phyloP scores from a whole-genome alignment of 306 rosid species.

The Fagus sylvatica region DNA sequence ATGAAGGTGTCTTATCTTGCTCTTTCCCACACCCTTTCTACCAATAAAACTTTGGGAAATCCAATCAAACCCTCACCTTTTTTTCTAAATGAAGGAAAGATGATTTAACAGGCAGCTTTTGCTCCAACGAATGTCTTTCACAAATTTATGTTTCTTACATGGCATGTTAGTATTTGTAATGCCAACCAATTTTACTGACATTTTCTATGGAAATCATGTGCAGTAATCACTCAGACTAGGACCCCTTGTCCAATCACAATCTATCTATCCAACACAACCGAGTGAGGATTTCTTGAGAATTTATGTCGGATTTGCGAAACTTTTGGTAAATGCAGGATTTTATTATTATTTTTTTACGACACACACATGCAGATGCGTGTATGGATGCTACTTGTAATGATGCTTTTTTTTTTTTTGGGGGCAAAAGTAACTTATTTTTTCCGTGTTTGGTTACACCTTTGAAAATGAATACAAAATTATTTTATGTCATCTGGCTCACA shows the following conservation, averaged over 20 bases:
- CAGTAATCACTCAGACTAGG: background rate
- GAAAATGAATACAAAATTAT: no score
- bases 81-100: constrained; percentile 24
- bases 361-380: no score
- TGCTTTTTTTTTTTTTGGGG: no score
- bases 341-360: background rate
- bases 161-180: constrained; percentile 21
- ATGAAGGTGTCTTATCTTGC: constrained; percentile 53
- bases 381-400: no score
- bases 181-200: constrained; percentile 25
- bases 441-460: no score
- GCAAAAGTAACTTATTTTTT: no score
- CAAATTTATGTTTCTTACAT: constrained; percentile 25
- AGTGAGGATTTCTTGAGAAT: constrained; percentile 46
- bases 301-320: constrained; percentile 38
- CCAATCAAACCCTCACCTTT: constrained; percentile 54
- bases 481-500: no score
- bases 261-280: constrained; percentile 15
- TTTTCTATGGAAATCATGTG: constrained; percentile 34
- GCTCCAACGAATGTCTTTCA: constrained; percentile 39
- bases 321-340: constrained; percentile 38
- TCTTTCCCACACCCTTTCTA: constrained; percentile 45
- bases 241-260: constrained; percentile 19
- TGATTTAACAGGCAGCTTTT: constrained; percentile 43
- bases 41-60: constrained; percentile 38